A percentile compares a stretch with the other conserved stretches of the same genome.
phyloP scores from a whole-genome alignment of 306 rosid genomes.

The Quercus rubra region DNA sequence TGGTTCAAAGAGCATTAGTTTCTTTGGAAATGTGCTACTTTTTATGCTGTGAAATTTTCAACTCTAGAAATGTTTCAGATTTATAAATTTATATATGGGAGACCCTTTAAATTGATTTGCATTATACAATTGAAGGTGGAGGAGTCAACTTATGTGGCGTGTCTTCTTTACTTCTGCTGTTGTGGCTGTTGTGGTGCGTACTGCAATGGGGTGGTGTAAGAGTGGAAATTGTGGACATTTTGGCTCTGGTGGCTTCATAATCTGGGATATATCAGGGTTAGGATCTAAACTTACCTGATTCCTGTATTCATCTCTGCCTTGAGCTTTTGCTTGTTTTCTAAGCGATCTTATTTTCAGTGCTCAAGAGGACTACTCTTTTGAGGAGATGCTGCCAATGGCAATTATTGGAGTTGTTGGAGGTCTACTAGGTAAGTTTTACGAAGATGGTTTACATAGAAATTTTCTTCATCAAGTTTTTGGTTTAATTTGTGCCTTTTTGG shows the following conservation, averaged over 20 bases:
- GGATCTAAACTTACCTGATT: conserved; percentile 38
- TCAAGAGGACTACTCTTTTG: conserved; percentile 97
- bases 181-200: conserved; percentile 94
- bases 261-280: conserved; percentile 94
- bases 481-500: conserved; percentile 20
- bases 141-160: conserved; percentile 94
- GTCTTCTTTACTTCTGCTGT: conserved; percentile 94
- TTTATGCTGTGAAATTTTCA: background rate
- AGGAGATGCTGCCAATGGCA: conserved; percentile 92
- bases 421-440: conserved; percentile 56
- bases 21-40: background rate
- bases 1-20: background rate
- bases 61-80: background rate
- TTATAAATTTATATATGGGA: background rate
- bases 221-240: conserved; percentile 96
- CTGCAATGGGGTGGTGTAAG: conserved; percentile 95
- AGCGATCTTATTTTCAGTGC: conserved; percentile 59
- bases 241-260: conserved; percentile 98
- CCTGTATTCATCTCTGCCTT: conserved; percentile 1
- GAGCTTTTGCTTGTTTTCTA: conserved; percentile 33
- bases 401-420: conserved; percentile 97
- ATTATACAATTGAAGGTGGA: conserved; percentile 39
- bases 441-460: background rate
- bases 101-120: background rate
- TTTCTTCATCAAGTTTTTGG: conserved; percentile 6